Evolutionary conservation across 495 filamentous ascomycete genomes (phyloP).

Genomic region (Neurospora sp.): DNA sequence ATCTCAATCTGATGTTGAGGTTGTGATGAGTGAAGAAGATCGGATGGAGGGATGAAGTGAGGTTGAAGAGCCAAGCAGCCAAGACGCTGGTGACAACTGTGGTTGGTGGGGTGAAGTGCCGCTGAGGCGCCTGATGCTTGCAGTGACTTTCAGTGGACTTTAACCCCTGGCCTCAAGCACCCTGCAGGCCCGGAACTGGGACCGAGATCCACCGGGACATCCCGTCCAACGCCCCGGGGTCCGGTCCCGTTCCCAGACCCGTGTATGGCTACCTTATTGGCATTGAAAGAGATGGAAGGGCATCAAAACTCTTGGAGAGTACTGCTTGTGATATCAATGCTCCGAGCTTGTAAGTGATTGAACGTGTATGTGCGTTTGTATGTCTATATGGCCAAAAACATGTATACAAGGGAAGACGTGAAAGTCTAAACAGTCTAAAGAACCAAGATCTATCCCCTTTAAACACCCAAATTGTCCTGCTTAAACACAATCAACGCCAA

Average conservation of each 20-base stretch:
- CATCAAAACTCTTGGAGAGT: neutral
- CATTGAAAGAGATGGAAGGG: neutral
- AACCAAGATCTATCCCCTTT: neutral
- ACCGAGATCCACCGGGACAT: neutral
- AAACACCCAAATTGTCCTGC: conserved; percentile 59
- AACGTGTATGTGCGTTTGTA: neutral
- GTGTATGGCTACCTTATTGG: neutral
- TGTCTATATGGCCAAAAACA: no score
- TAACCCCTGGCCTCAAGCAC: neutral
- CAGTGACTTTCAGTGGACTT: neutral
- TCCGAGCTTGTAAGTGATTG: neutral
- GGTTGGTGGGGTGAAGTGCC: neutral
- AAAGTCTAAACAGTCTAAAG: neutral
- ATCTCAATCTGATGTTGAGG: neutral
- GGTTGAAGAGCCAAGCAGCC: neutral
- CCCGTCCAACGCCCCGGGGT: neutral
- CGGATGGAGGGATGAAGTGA: neutral
- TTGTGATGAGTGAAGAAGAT: neutral
- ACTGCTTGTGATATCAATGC: neutral
- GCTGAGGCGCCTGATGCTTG: neutral
- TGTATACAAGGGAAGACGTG: neutral
- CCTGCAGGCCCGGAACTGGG: neutral
- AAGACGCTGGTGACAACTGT: neutral
- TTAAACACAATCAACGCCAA: conserved; percentile 78
- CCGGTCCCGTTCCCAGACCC: neutral